Evolutionary conservation across 2,329 filamentous ascomycete genomes (phyloP), one percentile per base, ranked within the genome.

Genomic region (Clonostachys byssicola): DNA sequence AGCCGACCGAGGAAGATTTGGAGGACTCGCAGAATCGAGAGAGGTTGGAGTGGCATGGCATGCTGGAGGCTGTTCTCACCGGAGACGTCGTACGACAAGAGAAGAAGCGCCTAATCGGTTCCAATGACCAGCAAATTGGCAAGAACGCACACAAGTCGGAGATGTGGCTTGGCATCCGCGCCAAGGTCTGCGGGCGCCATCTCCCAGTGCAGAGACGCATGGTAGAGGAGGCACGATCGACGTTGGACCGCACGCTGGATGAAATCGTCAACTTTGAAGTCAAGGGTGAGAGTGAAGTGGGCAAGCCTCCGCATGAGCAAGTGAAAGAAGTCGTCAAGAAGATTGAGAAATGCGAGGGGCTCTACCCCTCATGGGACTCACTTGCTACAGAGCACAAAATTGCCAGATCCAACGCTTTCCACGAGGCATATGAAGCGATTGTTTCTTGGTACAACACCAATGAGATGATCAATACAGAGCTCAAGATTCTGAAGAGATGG

Each of bases 371-470:
- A 2, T 84, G 86, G 61, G 77, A 81, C 49, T 81, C 88, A 7
- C 79, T 99, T 51, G 82, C 88, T 52, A 67, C 74, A 4, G 87
- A 86, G 18, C 88, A 96, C 62, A 87, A 89, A 20, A 73, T 86
- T 39, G 88, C 89, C 45, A 84, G 81, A 30, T 95, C 91, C 2
- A 76, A 81, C 33, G 79, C 85, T 33, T 99, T 92, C 68, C 77
- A 80, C 51, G 86, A 92, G 51, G 90, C 90, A 30, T 94, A 88
- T 59, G 88, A 95, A 62, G 87, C 92, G 43, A 86, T 99, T 54
- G 83, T 96, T 51, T 86, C 92, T 4, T 99, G 94, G 94, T 87
- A 96, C 74, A 99, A 97, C 67, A 96, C 92, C 45, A 96, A 92
- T 34, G 85, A 92, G 61, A 83, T 96, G 61, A 97, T 99, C 75